Conservation (phyloP, 345 rosid genomes). For the Stellera chamaejasme region DNA sequence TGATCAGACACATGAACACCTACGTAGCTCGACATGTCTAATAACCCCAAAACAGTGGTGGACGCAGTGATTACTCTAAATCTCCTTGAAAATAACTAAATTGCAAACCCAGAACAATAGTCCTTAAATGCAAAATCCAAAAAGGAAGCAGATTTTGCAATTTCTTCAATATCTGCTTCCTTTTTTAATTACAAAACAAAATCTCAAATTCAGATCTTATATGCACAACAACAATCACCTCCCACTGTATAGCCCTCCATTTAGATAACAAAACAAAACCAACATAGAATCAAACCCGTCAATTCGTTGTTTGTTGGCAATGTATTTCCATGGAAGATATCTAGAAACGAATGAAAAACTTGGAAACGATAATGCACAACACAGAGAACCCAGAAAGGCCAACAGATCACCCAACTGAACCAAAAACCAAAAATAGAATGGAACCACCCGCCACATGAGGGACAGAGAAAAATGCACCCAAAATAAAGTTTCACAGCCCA, state of each 20-base stretch:
- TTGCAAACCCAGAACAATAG: slow-evolving; percentile 1
- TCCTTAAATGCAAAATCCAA: slow-evolving; percentile 18
- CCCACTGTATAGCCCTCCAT: not conserved
- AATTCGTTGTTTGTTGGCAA: no score
- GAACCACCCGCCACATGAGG: no score
- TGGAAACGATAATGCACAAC: not conserved
- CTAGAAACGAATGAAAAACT: not conserved
- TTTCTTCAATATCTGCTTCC: not conserved
- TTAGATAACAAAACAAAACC: slow-evolving; percentile 4
- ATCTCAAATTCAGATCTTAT: slow-evolving; percentile 17
- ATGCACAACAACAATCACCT: not conserved
- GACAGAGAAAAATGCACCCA: slow-evolving; percentile 1
- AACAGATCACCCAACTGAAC: not conserved
- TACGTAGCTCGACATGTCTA: slow-evolving; percentile 58
- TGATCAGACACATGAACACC: slow-evolving; percentile 80
- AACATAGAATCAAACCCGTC: not conserved
- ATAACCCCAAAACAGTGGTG: slow-evolving; percentile 4
- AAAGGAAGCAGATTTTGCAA: slow-evolving; percentile 10
- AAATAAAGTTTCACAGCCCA: slow-evolving; percentile 3
- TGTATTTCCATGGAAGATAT: no score
- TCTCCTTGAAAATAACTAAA: not conserved
- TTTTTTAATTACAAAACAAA: slow-evolving; percentile 5
- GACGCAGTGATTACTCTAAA: slow-evolving; percentile 3
- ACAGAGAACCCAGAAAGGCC: not conserved
- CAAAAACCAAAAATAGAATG: not conserved